Conservation (phyloP, 2,329 filamentous ascomycete species). For the Septoria linicola region DNA sequence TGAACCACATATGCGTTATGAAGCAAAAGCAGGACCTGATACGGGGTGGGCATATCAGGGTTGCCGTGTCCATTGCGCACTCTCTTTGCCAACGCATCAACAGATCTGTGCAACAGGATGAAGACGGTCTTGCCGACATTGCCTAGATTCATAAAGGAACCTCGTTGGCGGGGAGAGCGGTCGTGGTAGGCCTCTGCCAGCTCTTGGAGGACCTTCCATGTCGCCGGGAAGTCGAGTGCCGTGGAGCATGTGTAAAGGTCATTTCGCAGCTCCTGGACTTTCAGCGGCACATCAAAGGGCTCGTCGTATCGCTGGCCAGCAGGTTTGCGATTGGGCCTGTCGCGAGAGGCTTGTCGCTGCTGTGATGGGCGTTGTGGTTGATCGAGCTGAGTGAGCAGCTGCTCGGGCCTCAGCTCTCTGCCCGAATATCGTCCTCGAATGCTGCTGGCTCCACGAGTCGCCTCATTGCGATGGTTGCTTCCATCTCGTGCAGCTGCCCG, state of each 20-base stretch:
- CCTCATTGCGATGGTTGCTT: not conserved
- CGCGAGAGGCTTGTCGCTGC: not conserved
- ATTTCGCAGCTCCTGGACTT: not conserved
- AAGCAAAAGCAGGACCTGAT: constrained; percentile 12
- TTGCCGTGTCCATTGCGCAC: not conserved
- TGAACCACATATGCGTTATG: constrained; percentile 5
- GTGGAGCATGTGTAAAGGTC: not conserved
- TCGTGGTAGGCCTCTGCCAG: constrained; percentile 5
- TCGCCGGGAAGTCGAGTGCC: not conserved
- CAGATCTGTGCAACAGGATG: not conserved
- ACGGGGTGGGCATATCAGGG: constrained; percentile 9
- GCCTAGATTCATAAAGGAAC: not conserved
- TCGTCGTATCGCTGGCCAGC: not conserved
- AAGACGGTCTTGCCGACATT: not conserved
- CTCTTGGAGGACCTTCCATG: constrained; percentile 18
- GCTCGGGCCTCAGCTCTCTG: constrained; percentile 23
- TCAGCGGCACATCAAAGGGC: not conserved
- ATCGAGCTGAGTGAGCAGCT: constrained; percentile 24
- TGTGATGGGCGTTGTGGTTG: not conserved
- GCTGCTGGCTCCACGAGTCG: not conserved
- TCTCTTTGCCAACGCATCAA: constrained; percentile 1
- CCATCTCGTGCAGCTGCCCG: not conserved
- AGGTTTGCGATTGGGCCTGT: not conserved
- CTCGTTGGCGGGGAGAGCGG: not conserved
- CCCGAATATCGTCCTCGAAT: constrained; percentile 27